These are phyloP conservation scores for Hypoxylon rubiginosum DNA, from an alignment of 2,329 filamentous ascomycete species.

Conservation along the genomic window DNA sequence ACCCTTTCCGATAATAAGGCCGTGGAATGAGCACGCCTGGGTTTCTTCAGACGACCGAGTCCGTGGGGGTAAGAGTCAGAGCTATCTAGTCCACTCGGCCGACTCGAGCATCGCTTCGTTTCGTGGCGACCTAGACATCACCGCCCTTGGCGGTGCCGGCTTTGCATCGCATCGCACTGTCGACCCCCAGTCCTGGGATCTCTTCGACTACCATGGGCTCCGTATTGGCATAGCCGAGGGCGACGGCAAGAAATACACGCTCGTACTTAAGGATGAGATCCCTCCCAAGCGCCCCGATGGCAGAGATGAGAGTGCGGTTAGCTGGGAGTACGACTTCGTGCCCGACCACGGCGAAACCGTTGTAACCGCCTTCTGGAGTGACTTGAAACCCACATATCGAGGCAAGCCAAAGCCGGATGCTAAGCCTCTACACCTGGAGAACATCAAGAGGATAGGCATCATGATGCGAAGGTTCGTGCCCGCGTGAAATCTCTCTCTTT, in stretches of 20 bases:
- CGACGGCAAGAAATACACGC: slow-evolving; percentile 78
- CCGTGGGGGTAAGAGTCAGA: slow-evolving; percentile 77
- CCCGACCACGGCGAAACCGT: slow-evolving; percentile 59
- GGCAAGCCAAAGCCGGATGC: slow-evolving; percentile 75
- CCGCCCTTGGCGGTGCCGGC: slow-evolving; percentile 81
- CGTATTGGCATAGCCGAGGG: slow-evolving; percentile 64
- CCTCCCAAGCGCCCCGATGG: slow-evolving; percentile 71
- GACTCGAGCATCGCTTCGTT: slow-evolving; percentile 66
- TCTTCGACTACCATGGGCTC: slow-evolving; percentile 73
- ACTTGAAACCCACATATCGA: slow-evolving; percentile 79
- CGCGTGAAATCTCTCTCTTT: not conserved
- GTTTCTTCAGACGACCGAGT: slow-evolving; percentile 80
- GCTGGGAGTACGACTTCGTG: slow-evolving; percentile 80
- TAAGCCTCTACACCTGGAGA: slow-evolving; percentile 67
- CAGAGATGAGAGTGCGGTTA: slow-evolving; percentile 78
- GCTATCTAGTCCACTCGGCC: slow-evolving; percentile 58
- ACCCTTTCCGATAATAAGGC: slow-evolving; percentile 54
- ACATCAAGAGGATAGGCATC: slow-evolving; percentile 76
- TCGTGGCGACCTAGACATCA: slow-evolving; percentile 78
- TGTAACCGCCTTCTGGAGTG: slow-evolving; percentile 68
- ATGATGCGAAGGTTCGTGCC: slow-evolving; percentile 82
- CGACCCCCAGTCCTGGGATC: slow-evolving; percentile 71
- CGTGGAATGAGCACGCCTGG: slow-evolving; percentile 74
- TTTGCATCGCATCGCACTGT: slow-evolving; percentile 84
- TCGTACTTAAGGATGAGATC: slow-evolving; percentile 80